Evolutionary conservation across 805 yeast genomes (phyloP), one percentile per base, ranked within the genome.

Genomic region (Saturnispora gosingensis): DNA sequence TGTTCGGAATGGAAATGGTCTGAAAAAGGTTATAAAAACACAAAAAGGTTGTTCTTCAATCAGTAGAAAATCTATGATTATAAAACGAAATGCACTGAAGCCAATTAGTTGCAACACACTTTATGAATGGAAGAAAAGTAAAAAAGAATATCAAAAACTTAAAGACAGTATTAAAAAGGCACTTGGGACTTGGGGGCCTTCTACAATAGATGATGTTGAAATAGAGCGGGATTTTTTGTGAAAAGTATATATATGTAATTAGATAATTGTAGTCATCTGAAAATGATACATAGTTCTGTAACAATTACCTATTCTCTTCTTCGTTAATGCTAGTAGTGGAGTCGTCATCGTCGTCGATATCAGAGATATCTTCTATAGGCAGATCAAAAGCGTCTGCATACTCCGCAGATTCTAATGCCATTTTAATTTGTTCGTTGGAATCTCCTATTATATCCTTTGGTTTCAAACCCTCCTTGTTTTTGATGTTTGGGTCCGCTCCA

Each of bases 321-420:
- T 48, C 39, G 11, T 13, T 50, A 30, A 30, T 30, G 34, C 34
- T 30, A 10, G 8, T 13, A 30, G 34, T 30, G 34, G 34, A 7
- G 10, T 49, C 47, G n/a, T 46, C 55, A 22, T 65, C 74, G 15
- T 65, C 72, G 11, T 62, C 75, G 6, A 63, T 70, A n/a, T 60
- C 73, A 8, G 65, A 67, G 5, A 61, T 69, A 4, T 63, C 74
- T 45, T 62, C 71, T 39, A 63, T 67, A n/a, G 62, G 67, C 18
- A 65, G 73, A 13, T 64, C 73, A 28, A 65, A 67, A 57, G 62
- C 65, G 46, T 74, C 71, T 1, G 95, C 95, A 59, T 81, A 81
- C 67, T 88, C 96, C 0, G 97, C 97, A 52, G 88, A 80, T 60
- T 88, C 85, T 56, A 91, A 74, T 32, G 81, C 69, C 59, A 81